Conservation (phyloP, 2,329 filamentous ascomycete species). For the Teratosphaeria destructans region DNA sequence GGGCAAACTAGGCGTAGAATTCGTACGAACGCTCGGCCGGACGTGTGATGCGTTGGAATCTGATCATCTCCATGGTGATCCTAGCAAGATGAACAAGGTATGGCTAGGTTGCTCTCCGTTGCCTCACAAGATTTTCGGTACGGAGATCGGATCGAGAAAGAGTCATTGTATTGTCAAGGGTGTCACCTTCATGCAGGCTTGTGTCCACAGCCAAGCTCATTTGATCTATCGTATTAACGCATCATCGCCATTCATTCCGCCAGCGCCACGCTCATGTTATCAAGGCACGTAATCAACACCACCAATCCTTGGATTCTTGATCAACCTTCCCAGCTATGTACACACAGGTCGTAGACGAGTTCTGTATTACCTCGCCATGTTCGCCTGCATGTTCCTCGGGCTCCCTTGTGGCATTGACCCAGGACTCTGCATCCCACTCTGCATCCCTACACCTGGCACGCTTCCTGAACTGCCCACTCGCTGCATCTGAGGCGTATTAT, state of each 20-base stretch:
- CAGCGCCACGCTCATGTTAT: background rate
- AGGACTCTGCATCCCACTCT: slow-evolving; percentile 23
- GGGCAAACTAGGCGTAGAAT: background rate
- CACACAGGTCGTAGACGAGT: background rate
- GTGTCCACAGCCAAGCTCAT: background rate
- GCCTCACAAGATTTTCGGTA: background rate
- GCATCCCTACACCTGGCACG: slow-evolving; percentile 12
- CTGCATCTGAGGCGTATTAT: slow-evolving; percentile 24
- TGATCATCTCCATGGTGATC: background rate
- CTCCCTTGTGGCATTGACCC: slow-evolving; percentile 19
- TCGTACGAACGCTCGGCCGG: background rate
- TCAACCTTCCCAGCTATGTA: background rate
- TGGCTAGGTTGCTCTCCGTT: background rate
- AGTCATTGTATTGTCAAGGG: background rate
- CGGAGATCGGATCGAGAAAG: background rate
- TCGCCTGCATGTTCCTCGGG: slow-evolving; percentile 22
- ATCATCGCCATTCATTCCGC: background rate
- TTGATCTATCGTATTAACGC: background rate
- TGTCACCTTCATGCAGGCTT: background rate
- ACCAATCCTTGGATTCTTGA: background rate
- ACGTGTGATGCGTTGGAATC: background rate
- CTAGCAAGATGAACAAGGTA: background rate
- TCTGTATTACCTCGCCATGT: slow-evolving; percentile 17
- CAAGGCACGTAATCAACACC: background rate
- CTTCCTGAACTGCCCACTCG: slow-evolving; percentile 21